Evolutionary conservation across 306 rosid species (phyloP), one percentile per base, ranked within the genome.

Genomic region (Cotoneaster glaucophyllus): DNA sequence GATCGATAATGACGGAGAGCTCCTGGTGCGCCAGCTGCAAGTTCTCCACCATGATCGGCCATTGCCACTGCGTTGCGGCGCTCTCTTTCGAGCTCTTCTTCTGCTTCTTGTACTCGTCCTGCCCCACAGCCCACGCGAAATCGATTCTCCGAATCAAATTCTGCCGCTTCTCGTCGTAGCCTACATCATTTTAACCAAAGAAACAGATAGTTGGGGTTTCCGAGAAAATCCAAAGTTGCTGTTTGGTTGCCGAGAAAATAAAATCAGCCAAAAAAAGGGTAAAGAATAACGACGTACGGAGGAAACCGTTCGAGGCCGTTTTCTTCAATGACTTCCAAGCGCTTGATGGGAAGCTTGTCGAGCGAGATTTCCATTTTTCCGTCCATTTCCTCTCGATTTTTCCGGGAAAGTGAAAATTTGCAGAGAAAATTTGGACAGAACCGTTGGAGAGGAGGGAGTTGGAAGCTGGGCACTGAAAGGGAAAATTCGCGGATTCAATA

Each of bases 41-140:
- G 80, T 90, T 95, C 77, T 95, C 97, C 81, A 92, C 86, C 97
- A 89, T 90, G 82, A 83, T 80, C 86, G 90, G 98, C 89, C 97
- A 92, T 64, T 87, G 95, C 97, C 95, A 90, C 12, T 90, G 95
- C 19, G 93, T 84, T 32, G 93, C 79, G 28, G 93, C 77, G 57
- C 86, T 74, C 86, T 94, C 98, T 82, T 89, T 92, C 22, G 90
- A 86, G 78, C 84, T 84, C 81, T 88, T 91, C 88, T 92, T 89
- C 85, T 89, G 89, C 88, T 88, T 90, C 86, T 84, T 90, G 56
- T 87, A 85, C 13, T 91, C 89, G 29, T 91, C 96, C 82, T 87
- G 89, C 88, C 89, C 98, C 76, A 92, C 63, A 11, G 96, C 97
- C 98, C 96, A 92, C 11, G 97, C 97, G 57, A 95, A 95, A 76